phyloP scores from a whole-genome alignment of 768 basidiomycete genomes.

The Rhodosporidiobolus sp. region DNA sequence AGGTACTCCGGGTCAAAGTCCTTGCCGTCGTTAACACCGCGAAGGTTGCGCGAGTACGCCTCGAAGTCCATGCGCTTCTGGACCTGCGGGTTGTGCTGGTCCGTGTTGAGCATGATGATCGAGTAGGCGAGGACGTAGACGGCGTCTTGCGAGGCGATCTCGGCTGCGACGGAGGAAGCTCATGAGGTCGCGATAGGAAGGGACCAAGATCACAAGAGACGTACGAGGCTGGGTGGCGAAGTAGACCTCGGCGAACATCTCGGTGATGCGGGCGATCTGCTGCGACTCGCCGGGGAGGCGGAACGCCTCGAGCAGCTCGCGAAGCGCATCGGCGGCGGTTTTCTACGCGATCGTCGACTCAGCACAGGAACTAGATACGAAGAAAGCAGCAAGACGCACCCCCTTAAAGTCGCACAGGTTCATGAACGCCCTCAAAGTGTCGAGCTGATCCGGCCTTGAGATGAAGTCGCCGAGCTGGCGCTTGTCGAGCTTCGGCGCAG shows the following conservation, averaged over 20 bases:
- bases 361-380: background rate
- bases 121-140: slow-evolving; percentile 92
- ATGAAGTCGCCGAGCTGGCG: slow-evolving; percentile 88
- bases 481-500: slow-evolving; percentile 81
- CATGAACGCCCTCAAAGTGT: slow-evolving; percentile 81
- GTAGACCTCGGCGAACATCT: slow-evolving; percentile 87
- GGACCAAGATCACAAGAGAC: slow-evolving; percentile 34
- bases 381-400: slow-evolving; percentile 54
- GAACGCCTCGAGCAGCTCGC: slow-evolving; percentile 88
- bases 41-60: slow-evolving; percentile 85
- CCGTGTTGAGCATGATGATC: slow-evolving; percentile 97
- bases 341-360: slow-evolving; percentile 59
- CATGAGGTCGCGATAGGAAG: too few relatives aligned
- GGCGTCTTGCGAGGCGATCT: slow-evolving; percentile 85
- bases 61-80: slow-evolving; percentile 96
- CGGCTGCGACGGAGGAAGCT: slow-evolving; percentile 57
- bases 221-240: slow-evolving; percentile 78
- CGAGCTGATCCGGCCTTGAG: slow-evolving; percentile 79
- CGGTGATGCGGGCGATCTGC: slow-evolving; percentile 88
- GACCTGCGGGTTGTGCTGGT: slow-evolving; percentile 83
- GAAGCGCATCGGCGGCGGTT: slow-evolving; percentile 91
- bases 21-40: slow-evolving; percentile 81
- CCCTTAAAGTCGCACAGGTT: slow-evolving; percentile 82
- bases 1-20: slow-evolving; percentile 84
- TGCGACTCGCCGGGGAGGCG: slow-evolving; percentile 92